Conservation (phyloP, 495 filamentous ascomycete genomes). For the Aeminium ludgeri region DNA sequence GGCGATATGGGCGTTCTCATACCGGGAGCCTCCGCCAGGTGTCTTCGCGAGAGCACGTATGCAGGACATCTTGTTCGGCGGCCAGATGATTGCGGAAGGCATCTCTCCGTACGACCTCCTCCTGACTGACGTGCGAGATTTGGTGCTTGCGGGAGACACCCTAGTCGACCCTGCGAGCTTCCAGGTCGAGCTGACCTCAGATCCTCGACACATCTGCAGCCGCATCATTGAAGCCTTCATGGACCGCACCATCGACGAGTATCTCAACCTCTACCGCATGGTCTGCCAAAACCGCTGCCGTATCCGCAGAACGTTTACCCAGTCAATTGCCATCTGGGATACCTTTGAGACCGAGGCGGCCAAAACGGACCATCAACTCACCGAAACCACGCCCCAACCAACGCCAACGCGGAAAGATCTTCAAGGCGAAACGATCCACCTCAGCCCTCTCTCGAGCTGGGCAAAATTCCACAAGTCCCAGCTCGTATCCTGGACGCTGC, state of each 20-base stretch:
- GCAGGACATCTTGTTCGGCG: conserved; percentile 57
- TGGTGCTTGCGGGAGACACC: conserved; percentile 53
- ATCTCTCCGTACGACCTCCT: conserved; percentile 56
- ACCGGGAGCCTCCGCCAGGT: conserved; percentile 63
- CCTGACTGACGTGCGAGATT: conserved; percentile 59
- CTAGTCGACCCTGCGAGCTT: conserved; percentile 59
- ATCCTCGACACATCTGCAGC: conserved; percentile 61
- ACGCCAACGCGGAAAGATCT: not conserved
- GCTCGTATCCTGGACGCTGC: conserved; percentile 73
- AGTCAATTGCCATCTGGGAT: conserved; percentile 70
- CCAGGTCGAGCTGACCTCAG: conserved; percentile 51
- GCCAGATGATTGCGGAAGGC: conserved; percentile 39
- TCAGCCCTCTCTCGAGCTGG: conserved; percentile 73
- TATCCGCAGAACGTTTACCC: conserved; percentile 65
- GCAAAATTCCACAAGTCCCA: conserved; percentile 72
- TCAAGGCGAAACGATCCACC: conserved; percentile 32
- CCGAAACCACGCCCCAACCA: not conserved
- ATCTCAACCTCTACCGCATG: conserved; percentile 63
- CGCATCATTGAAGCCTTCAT: conserved; percentile 67
- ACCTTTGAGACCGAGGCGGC: conserved; percentile 55
- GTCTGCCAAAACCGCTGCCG: conserved; percentile 83
- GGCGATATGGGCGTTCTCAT: conserved; percentile 42
- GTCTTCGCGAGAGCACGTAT: conserved; percentile 71
- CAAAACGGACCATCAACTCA: conserved; percentile 5
- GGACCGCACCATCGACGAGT: conserved; percentile 52